Evolutionary conservation across 2,329 filamentous ascomycete species (phyloP), one percentile per base, ranked within the genome.

Genomic region (Colletotrichum liaoningense): DNA sequence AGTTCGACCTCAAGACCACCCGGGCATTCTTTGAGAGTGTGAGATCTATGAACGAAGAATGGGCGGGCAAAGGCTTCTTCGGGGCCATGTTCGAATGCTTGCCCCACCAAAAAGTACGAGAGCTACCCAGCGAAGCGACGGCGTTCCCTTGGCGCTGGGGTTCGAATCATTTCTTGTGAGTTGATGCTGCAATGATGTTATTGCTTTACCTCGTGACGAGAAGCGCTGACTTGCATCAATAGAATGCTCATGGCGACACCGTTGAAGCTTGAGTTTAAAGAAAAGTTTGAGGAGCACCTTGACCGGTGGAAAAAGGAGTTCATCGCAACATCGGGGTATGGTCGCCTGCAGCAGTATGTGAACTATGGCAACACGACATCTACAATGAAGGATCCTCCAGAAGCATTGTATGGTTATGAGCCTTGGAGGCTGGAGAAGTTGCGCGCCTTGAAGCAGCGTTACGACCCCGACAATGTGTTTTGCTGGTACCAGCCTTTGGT

Each of bases 211-310:
- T 38, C 12, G 4, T 1, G 19, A 38, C 1, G 28, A 19, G 5
- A 14, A 42, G 16, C 4, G 5, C 69, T 72, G 35, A 72, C 35
- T 38, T 30, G 2, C 5, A 2, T 5, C 1, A 5, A 67, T 35
- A 82, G 66, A 76, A 78, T 46, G 83, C 81, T n/a, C 80, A 77
- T 49, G 80, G 24, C 79, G 78, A 62, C 78, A 78, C 7, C 77
- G 79, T 49, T 78, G 81, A 66, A 81, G 81, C 2, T 56, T 59
- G 81, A 80, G 11, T 42, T 68, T 42, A 77, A 84, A 63, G 80
- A 79, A 1, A 77, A 83, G 35, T 79, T 80, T 0, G 81, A 84
- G 33, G 81, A 83, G 0, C 85, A 83, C 81, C 84, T 85, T 49
- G 77, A 76, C 1, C 80, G 83, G 65, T 72, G 79, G 2, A 75